phyloP scores from a whole-genome alignment of 352 stramenopile species.

The Phytophthora cajani region DNA sequence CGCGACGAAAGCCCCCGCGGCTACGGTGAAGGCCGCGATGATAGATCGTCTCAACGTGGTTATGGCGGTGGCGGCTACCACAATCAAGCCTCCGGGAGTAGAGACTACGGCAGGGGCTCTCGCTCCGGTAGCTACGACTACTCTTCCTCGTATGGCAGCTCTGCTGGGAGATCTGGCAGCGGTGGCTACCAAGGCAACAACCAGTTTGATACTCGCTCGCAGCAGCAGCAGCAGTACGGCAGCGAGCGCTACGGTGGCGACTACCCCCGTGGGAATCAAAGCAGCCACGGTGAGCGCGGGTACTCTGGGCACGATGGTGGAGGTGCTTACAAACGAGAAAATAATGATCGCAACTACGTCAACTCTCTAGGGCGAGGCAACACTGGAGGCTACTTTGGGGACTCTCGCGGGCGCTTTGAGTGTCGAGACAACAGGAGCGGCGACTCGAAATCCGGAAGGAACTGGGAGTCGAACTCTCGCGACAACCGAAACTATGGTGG shows the following conservation, averaged over 20 bases:
- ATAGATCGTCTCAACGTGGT: background rate
- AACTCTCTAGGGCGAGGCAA: background rate
- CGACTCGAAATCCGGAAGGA: background rate
- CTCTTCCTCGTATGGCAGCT: slow-evolving; percentile 9
- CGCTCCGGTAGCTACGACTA: slow-evolving; percentile 9
- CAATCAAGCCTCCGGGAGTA: background rate
- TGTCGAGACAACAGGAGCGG: background rate
- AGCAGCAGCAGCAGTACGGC: background rate
- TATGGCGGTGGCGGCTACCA: background rate
- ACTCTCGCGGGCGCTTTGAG: background rate
- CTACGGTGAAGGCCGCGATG: background rate
- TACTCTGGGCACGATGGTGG: background rate
- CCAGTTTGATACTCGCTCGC: background rate
- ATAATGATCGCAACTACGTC: slow-evolving; percentile 2
- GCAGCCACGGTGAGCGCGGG: background rate
- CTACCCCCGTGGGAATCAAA: background rate
- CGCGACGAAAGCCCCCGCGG: background rate
- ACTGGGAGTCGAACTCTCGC: background rate
- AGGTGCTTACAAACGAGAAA: background rate
- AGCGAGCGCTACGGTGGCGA: slow-evolving; percentile 3
- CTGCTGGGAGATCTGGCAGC: slow-evolving; percentile 4
- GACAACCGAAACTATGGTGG: background rate
- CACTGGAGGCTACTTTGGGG: background rate
- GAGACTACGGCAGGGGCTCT: slow-evolving; percentile 5
- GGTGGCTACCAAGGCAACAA: background rate